These are phyloP conservation scores for Ceratocystis destructans DNA, from an alignment of 2,329 filamentous ascomycete species.

Conservation along the genomic window DNA sequence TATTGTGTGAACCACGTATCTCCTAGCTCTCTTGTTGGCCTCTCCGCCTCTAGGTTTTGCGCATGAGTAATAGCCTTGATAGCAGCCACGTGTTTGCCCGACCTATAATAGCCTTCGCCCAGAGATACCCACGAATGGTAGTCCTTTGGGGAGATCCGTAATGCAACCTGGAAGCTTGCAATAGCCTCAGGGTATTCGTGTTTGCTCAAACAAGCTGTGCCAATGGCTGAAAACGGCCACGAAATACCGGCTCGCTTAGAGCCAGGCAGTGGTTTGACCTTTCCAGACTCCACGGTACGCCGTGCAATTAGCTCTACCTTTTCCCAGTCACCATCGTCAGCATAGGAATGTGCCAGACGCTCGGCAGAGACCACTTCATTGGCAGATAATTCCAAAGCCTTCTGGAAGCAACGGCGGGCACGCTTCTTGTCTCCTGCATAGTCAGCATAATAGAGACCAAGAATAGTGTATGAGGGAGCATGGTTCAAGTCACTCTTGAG, in stretches of 20 bases:
- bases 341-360: slow-evolving; percentile 71
- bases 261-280: slow-evolving; percentile 75
- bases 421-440: slow-evolving; percentile 78
- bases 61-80: slow-evolving; percentile 82
- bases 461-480: slow-evolving; percentile 78
- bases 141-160: slow-evolving; percentile 70
- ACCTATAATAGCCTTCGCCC: slow-evolving; percentile 94
- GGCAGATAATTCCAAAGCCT: slow-evolving; percentile 83
- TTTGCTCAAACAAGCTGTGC: slow-evolving; percentile 87
- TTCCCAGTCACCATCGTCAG: slow-evolving; percentile 88
- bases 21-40: slow-evolving; percentile 35
- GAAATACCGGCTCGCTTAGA: slow-evolving; percentile 87
- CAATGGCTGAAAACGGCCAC: slow-evolving; percentile 90
- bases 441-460: slow-evolving; percentile 83
- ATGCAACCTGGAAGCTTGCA: slow-evolving; percentile 77
- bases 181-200: slow-evolving; percentile 82
- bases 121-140: slow-evolving; percentile 95
- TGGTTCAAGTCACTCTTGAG: slow-evolving; percentile 78
- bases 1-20: slow-evolving; percentile 94
- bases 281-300: slow-evolving; percentile 86
- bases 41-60: slow-evolving; percentile 51
- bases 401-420: slow-evolving; percentile 86
- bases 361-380: slow-evolving; percentile 80
- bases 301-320: slow-evolving; percentile 85
- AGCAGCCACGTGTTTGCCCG: slow-evolving; percentile 85